Conservation (phyloP, 192 early-diverging fungal genomes). For the Podila epigama region DNA sequence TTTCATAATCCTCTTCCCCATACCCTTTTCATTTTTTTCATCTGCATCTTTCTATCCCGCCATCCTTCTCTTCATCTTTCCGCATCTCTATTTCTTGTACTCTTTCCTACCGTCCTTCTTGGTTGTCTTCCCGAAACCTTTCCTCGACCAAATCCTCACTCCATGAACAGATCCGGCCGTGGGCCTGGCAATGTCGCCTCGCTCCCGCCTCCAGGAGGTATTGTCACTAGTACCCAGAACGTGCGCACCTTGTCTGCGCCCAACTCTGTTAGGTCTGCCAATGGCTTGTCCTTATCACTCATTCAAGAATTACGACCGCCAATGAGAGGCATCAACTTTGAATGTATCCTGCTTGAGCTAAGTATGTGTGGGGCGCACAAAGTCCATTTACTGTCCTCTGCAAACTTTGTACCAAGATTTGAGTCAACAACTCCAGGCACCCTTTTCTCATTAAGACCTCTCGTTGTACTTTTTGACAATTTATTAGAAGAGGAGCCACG, state of each 20-base stretch:
- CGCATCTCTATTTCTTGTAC: neutral
- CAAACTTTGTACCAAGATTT: too few species aligned
- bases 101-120: neutral
- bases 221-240: neutral
- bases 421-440: too few species aligned
- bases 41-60: neutral
- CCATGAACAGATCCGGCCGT: neutral
- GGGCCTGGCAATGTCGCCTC: neutral
- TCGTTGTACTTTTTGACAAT: neutral
- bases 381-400: too few species aligned
- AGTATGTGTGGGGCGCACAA: too few species aligned
- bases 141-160: neutral
- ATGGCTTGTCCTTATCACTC: slow-evolving; percentile 23
- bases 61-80: too few species aligned
- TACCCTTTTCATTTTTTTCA: neutral
- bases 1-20: too few species aligned
- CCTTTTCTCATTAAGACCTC: neutral
- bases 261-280: slow-evolving; percentile 11
- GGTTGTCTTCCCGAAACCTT: neutral
- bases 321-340: slow-evolving; percentile 67
- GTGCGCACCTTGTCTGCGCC: slow-evolving; percentile 2
- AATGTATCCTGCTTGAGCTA: slow-evolving; percentile 71
- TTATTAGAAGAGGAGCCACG: slow-evolving; percentile 44
- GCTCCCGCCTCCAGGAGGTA: neutral
- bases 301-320: slow-evolving; percentile 61